Conservation (phyloP, 352 stramenopile genomes). For the Phytophthora agathidicida region DNA sequence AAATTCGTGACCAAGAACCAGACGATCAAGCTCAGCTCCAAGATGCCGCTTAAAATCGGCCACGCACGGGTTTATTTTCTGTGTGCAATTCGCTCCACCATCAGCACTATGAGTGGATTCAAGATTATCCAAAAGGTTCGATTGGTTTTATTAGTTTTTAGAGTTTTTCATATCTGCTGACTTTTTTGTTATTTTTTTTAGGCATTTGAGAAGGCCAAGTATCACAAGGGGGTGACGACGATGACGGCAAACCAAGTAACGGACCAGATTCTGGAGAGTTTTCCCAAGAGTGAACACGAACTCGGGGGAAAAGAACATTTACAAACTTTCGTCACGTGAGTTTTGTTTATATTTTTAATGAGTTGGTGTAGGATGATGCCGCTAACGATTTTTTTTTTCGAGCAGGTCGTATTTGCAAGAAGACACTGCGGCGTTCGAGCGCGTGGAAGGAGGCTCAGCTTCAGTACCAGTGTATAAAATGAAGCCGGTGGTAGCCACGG, state of each 20-base stretch:
- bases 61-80: slow-evolving; percentile 80
- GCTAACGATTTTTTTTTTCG: slow-evolving; percentile 1
- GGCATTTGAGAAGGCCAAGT: slow-evolving; percentile 84
- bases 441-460: slow-evolving; percentile 13
- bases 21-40: slow-evolving; percentile 67
- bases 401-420: slow-evolving; percentile 45
- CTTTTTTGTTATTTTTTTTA: slow-evolving; percentile 17
- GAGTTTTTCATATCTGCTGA: neutral
- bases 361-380: neutral
- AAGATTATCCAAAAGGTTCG: slow-evolving; percentile 81
- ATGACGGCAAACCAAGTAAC: slow-evolving; percentile 70
- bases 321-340: slow-evolving; percentile 68
- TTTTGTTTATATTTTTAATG: neutral
- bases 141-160: slow-evolving; percentile 1
- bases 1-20: slow-evolving; percentile 77
- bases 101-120: slow-evolving; percentile 83
- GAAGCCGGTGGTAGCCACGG: slow-evolving; percentile 22
- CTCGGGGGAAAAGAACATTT: slow-evolving; percentile 78
- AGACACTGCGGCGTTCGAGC: slow-evolving; percentile 42
- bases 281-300: slow-evolving; percentile 75
- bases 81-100: slow-evolving; percentile 67
- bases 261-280: slow-evolving; percentile 79
- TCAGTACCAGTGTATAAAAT: slow-evolving; percentile 41
- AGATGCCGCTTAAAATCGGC: slow-evolving; percentile 84
- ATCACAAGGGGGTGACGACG: slow-evolving; percentile 52